Base-by-base conservation (phyloP, 23 red algal genomes). In the Pyropia yezoensis region DNA sequence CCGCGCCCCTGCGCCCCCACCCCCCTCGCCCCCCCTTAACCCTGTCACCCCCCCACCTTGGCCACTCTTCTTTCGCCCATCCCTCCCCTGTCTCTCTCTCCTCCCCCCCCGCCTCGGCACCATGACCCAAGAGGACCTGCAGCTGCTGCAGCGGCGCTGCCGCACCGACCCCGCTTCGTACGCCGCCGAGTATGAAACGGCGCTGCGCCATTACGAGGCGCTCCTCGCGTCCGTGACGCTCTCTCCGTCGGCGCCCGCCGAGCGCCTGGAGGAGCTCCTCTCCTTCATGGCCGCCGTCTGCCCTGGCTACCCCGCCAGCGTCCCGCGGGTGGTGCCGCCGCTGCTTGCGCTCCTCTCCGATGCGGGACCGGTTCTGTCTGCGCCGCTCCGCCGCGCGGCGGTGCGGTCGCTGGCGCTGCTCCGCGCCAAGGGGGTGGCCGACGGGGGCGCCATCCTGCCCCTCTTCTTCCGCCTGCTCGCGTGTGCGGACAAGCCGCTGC, bases 131-230 rank as follows among this genome's bases (percentile, higher is more conserved):
- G 39, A 47, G 11, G 85, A 82, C 54, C 76, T 90, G 21, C 71
- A 80, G 61, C 23, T 82, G 34, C 63, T 90, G 55, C 85, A 80
- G 52, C 54, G 74, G 26, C 33, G 85, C 26, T 90, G 85, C 61
- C 51, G 85, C 21, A 57, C 65, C 17, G 85, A 90, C 54, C 85
- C 85, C 15, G 75, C 67, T 47, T 90, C 85, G n/a, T 90, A 90
- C 53, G 49, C 32, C 17, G 60, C 69, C 27, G 85, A 90, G 59
- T 90, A 69, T 33, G 27, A 73, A 23, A 47, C 66, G 3, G 73
- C 78, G 51, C 18, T 33, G 5, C 49, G 76, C n/a, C 85, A 90
- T 34, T 90, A 72, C 56, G 51, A 73, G 11, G 85, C 85, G 23
- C 76, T 90, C 33, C 63, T 90, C 14, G 33, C 75, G 3, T 55